Percentiles rank a stretch among this genome's conserved stretches.
These are phyloP conservation scores for Solanum chiquidenum DNA, from an alignment of 257 asterid genomes.

Conservation along the genomic window DNA sequence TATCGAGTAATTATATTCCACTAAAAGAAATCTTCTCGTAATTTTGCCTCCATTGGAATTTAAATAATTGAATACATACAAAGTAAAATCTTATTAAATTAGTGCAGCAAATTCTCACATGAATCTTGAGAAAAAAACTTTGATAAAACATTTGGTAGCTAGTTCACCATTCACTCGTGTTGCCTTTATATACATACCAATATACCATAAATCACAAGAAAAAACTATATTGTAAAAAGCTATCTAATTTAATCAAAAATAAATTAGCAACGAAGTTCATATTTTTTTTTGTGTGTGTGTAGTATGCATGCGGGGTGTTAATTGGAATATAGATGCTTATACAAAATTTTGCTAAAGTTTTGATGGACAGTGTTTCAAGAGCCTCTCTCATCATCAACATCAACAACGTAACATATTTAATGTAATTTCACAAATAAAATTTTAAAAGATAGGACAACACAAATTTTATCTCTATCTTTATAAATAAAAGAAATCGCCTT, in stretches of 20 bases:
- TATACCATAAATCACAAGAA: background rate
- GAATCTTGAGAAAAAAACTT: background rate
- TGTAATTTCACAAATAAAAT: too few species aligned
- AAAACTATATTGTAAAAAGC: background rate
- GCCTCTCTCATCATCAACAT: fast-evolving
- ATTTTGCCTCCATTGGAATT: background rate
- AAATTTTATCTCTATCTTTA: background rate
- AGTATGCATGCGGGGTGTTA: background rate
- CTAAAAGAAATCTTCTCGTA: background rate
- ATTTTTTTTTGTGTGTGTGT: background rate
- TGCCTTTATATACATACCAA: background rate
- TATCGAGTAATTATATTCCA: background rate
- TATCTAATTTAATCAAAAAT: background rate
- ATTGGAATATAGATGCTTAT: fast-evolving
- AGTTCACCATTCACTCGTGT: background rate
- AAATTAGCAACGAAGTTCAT: background rate
- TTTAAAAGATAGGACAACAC: too few species aligned
- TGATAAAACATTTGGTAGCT: background rate
- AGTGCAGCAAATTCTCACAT: background rate
- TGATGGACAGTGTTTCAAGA: fast-evolving
- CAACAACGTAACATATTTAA: too few species aligned
- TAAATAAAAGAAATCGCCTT: too few species aligned
- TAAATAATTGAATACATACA: background rate
- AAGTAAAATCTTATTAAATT: background rate
- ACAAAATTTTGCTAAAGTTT: background rate